Evolutionary conservation across 331 rosid genomes (phyloP).

Genomic region (Cydonia oblonga): DNA sequence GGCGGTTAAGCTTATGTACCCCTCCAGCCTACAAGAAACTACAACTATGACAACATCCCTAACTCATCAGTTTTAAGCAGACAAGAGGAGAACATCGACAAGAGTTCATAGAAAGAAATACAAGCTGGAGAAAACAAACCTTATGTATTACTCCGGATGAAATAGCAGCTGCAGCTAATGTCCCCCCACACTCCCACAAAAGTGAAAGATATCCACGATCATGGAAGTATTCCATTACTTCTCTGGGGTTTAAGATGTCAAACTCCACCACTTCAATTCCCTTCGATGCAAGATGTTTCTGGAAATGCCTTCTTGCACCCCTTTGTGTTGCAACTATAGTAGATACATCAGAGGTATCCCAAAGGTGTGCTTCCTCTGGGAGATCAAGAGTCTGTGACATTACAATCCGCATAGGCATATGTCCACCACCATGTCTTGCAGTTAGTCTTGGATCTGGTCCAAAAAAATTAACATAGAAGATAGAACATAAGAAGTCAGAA

Average conservation of each 20-base stretch:
- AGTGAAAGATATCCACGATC: slow-evolving; percentile 87
- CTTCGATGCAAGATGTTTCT: slow-evolving; percentile 86
- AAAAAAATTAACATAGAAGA: not conserved
- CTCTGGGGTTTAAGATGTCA: slow-evolving; percentile 70
- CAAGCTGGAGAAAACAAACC: slow-evolving; percentile 22
- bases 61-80: not conserved
- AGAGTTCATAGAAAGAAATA: not conserved
- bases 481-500: not conserved
- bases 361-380: slow-evolving; percentile 73
- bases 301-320: slow-evolving; percentile 82
- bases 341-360: slow-evolving; percentile 70
- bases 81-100: not conserved
- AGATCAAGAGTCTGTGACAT: slow-evolving; percentile 71
- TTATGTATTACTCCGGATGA: slow-evolving; percentile 81
- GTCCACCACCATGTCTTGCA: slow-evolving; percentile 91
- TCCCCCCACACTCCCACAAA: slow-evolving; percentile 95
- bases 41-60: not conserved
- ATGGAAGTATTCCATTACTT: slow-evolving; percentile 87
- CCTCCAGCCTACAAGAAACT: too few relatives aligned
- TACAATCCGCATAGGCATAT: slow-evolving; percentile 75
- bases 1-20: not conserved
- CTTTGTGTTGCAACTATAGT: slow-evolving; percentile 92
- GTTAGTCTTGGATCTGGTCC: slow-evolving; percentile 75
- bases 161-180: slow-evolving; percentile 90
- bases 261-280: slow-evolving; percentile 97